Conservation (phyloP, 176 grass and related monocot species). For the Musa beccarii region DNA sequence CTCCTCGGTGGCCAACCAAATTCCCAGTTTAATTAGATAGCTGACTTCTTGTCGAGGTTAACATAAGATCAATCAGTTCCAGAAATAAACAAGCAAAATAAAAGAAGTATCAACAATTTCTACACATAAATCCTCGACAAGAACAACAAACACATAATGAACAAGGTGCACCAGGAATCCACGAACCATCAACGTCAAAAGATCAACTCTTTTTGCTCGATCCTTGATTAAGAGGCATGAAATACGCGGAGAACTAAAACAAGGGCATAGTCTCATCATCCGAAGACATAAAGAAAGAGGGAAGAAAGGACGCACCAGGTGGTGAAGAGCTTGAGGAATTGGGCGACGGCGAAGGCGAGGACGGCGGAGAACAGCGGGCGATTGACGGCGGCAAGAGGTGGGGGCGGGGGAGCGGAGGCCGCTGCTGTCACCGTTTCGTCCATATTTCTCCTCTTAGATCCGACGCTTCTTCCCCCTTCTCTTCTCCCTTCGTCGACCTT, state of each 20-base stretch:
- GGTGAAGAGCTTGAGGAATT: conserved; percentile 65
- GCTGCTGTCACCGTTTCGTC: conserved; percentile 44
- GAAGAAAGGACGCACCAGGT: conserved; percentile 46
- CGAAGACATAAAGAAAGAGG: not conserved
- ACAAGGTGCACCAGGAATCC: not conserved
- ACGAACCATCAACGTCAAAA: not conserved
- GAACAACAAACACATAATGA: not conserved
- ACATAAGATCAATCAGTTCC: not conserved
- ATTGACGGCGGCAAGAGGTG: conserved; percentile 28
- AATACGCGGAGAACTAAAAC: no score
- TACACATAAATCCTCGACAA: not conserved
- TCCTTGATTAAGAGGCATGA: conserved; percentile 1
- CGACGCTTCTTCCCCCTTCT: not conserved
- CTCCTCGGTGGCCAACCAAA: not conserved
- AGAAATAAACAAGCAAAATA: not conserved
- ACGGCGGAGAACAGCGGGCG: conserved; percentile 54
- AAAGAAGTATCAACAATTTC: not conserved
- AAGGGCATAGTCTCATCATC: no score
- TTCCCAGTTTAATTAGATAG: not conserved
- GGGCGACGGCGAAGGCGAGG: conserved; percentile 57
- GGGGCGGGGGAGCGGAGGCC: not conserved
- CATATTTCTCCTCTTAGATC: conserved; percentile 30
- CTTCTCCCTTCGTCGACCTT: not conserved
- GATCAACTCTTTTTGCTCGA: not conserved
- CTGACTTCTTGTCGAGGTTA: not conserved